Evolutionary conservation across 768 basidiomycete species (phyloP).

Genomic region (Suillus sp.): DNA sequence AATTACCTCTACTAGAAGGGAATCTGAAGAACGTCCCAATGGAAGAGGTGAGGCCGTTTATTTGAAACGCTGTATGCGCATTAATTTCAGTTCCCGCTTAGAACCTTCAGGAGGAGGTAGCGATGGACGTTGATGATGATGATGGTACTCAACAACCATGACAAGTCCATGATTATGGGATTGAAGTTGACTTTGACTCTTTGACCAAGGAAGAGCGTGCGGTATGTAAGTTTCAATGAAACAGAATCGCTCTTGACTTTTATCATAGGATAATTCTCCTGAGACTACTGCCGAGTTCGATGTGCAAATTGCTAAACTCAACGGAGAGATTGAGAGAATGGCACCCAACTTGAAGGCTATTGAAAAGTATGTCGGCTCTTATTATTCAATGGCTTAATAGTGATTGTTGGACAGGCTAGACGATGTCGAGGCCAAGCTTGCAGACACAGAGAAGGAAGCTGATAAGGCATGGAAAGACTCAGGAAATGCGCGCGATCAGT

Average conservation of each 20-base stretch:
- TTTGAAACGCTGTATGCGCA: background rate
- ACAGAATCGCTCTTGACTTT: no score
- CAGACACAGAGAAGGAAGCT: slow-evolving; percentile 89
- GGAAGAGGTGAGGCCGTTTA: slow-evolving; percentile 71
- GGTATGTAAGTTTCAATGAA: slow-evolving; percentile 37
- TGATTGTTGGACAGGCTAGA: slow-evolving; percentile 56
- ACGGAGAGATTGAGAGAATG: slow-evolving; percentile 86
- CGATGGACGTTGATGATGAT: slow-evolving; percentile 92
- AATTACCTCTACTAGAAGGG: slow-evolving; percentile 78
- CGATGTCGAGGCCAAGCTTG: no score
- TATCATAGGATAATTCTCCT: no score
- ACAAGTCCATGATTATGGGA: slow-evolving; percentile 77
- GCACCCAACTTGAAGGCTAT: slow-evolving; percentile 97
- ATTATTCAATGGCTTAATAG: background rate
- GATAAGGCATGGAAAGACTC: slow-evolving; percentile 91
- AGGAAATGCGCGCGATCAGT: slow-evolving; percentile 84
- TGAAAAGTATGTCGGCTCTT: slow-evolving; percentile 60
- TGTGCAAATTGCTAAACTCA: slow-evolving; percentile 66
- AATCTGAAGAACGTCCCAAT: no score
- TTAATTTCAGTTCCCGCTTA: slow-evolving; percentile 31
- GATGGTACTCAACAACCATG: slow-evolving; percentile 75
- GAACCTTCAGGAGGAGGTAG: slow-evolving; percentile 83
- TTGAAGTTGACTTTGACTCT: slow-evolving; percentile 82
- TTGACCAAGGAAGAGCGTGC: slow-evolving; percentile 76
- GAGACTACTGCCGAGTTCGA: no score